Percentiles rank a stretch among this genome's conserved stretches.
phyloP scores from a whole-genome alignment of 306 rosid species.

The Aeschynomene evenia region DNA sequence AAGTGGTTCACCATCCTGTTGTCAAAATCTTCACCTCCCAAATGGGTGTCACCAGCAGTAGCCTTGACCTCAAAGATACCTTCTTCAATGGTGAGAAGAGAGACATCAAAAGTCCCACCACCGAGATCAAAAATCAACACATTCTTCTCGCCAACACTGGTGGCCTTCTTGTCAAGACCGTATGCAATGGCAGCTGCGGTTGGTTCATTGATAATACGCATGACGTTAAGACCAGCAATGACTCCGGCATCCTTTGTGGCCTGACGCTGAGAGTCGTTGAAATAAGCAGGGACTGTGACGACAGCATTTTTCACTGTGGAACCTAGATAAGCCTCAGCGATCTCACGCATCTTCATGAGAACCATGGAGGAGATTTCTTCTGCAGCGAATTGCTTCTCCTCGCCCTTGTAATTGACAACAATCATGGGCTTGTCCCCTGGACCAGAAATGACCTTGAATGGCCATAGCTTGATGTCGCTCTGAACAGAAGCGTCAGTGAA shows the following conservation, averaged over 20 bases:
- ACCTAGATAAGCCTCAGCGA: constrained; percentile 66
- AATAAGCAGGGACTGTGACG: constrained; percentile 66
- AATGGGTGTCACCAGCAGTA: constrained; percentile 75
- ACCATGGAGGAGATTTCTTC: constrained; percentile 81
- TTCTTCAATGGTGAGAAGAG: constrained; percentile 68
- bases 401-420: constrained; percentile 56
- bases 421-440: constrained; percentile 65
- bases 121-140: constrained; percentile 67
- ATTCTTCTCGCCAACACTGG: constrained; percentile 60
- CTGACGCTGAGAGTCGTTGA: constrained; percentile 69
- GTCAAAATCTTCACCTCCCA: constrained; percentile 74
- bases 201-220: constrained; percentile 73
- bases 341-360: constrained; percentile 63
- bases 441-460: constrained; percentile 56
- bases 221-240: constrained; percentile 59
- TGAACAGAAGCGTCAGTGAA: constrained; percentile 54
- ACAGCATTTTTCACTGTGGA: constrained; percentile 56
- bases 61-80: constrained; percentile 85
- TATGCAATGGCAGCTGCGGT: constrained; percentile 77
- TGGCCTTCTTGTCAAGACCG: constrained; percentile 67
- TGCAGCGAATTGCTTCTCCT: constrained; percentile 60
- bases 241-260: constrained; percentile 76
- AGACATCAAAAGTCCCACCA: constrained; percentile 79
- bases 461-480: constrained; percentile 71
- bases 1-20: constrained; percentile 72